Evolutionary conservation across 371 early-diverging fungal genomes (phyloP).

Genomic region (Actinomortierella ambigua): DNA sequence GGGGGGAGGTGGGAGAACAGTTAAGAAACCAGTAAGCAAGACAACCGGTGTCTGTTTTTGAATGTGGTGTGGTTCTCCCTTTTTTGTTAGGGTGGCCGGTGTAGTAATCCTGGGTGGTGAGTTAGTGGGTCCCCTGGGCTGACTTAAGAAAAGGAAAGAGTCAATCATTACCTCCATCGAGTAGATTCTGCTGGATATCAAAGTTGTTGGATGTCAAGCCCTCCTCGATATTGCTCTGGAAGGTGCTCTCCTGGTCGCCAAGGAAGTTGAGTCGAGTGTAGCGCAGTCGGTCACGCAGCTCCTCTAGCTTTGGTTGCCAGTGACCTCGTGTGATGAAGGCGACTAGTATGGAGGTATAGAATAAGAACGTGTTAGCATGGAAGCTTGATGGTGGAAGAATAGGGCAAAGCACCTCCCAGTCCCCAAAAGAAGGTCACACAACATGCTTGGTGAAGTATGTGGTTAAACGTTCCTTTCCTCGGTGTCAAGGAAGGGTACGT

Average conservation of each 20-base stretch:
- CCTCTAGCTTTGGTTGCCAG: constrained; percentile 35
- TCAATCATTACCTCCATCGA: constrained; percentile 56
- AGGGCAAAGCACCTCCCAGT: too few species aligned
- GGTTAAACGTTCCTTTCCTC: too few species aligned
- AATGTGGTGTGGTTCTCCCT: too few species aligned
- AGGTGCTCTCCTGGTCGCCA: constrained; percentile 49
- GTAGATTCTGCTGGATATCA: constrained; percentile 70
- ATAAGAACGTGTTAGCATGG: background rate
- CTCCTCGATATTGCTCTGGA: constrained; percentile 68
- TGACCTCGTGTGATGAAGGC: constrained; percentile 23
- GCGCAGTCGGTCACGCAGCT: constrained; percentile 8
- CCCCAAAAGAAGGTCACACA: too few species aligned
- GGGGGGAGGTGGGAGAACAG: too few species aligned
- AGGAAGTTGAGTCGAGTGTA: constrained; percentile 38
- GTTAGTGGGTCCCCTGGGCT: too few species aligned
- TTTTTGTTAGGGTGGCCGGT: too few species aligned
- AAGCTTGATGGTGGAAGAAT: background rate
- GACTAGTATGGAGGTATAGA: constrained; percentile 18
- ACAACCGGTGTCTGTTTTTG: background rate
- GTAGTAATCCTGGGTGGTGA: too few species aligned
- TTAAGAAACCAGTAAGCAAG: background rate
- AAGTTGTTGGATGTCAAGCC: constrained; percentile 77
- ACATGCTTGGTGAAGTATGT: too few species aligned
- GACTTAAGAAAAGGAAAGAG: too few species aligned
- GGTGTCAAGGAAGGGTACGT: too few species aligned